Base-by-base conservation (phyloP, 257 asterid genomes). In the Asclepias syriaca region DNA sequence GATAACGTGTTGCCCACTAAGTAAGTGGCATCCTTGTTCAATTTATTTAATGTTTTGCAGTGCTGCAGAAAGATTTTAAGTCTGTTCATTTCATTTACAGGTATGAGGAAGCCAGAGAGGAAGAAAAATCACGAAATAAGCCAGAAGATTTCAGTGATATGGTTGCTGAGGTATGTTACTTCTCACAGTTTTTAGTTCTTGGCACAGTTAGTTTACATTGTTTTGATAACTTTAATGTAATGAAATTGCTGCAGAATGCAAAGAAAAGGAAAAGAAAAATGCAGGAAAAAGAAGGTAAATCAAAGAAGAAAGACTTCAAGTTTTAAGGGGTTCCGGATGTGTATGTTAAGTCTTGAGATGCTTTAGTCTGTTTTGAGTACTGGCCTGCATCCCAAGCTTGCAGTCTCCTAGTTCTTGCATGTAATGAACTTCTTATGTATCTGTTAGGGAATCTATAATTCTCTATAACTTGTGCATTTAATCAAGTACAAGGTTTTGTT, bases 91-190 rank as follows among this genome's bases (percentile, higher is more conserved):
- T 73, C 46, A 22, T 68, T 12, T 11, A 57, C 83, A 91, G 98
- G 83, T 91, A 94, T 5, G 97, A 88, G 83, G 98, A 94, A 84
- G 99, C 97, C 59, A 87, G 99, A 82, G 99, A 94, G 79, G 98
- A 94, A 85, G 99, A 89, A 81, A 91, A 94, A 70, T 69, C 85
- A 78, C 89, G 93, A 8, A 89, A 81, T 54, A 96, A 94, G 83
- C 81, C 86, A 29, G 98, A 94, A 88, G 98, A 94, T 82, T 94
- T 94, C 85, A 94, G 98, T 74, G 99, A 94, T 83, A 88, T 94
- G 97, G 99, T 94, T 72, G 98, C 97, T 7, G 99, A 91, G 97
- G 99, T 94, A 40, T 29, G 61, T 58, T 18, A 8, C 9, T 1
- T 37, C 2, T 22, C 51, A 8, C 12, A 34, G 9, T 43, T 16